phyloP scores from a whole-genome alignment of 2,329 filamentous ascomycete species.

The Hirsutella thompsonii region DNA sequence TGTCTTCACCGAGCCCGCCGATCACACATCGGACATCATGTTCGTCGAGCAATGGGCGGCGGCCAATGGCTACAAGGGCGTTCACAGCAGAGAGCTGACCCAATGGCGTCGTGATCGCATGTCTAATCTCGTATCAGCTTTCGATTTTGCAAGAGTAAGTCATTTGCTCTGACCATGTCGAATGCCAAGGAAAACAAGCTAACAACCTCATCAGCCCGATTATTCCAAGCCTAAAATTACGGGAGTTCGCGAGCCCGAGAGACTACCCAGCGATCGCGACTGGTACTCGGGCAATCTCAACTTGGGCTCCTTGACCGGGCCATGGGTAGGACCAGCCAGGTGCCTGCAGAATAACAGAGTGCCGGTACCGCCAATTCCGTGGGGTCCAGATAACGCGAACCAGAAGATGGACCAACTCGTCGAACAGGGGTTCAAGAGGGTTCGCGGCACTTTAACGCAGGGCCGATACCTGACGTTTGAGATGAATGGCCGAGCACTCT shows the following conservation, averaged over 20 bases:
- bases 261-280: conserved; percentile 1
- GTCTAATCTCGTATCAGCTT: conserved; percentile 18
- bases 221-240: conserved; percentile 4
- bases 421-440: conserved; percentile 38
- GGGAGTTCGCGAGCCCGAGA: neutral
- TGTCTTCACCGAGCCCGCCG: conserved; percentile 38
- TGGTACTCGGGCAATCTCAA: conserved; percentile 6
- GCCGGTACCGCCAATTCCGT: conserved; percentile 5
- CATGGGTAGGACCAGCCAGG: conserved; percentile 8
- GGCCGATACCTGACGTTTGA: conserved; percentile 40
- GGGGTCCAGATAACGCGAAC: conserved; percentile 38
- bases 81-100: conserved; percentile 9
- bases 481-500: conserved; percentile 24
- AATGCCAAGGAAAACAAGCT: neutral
- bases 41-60: conserved; percentile 34
- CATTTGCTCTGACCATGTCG: neutral
- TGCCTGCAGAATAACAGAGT: conserved; percentile 5
- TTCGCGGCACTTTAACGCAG: conserved; percentile 38
- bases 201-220: conserved; percentile 2
- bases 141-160: conserved; percentile 25
- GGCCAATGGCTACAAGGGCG: conserved; percentile 20
- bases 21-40: conserved; percentile 40
- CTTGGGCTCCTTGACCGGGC: conserved; percentile 8
- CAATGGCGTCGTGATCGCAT: conserved; percentile 15
- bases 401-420: conserved; percentile 70